Evolutionary conservation across 495 filamentous ascomycete genomes (phyloP).

Genomic region (Trichoderma orchidacearum): DNA sequence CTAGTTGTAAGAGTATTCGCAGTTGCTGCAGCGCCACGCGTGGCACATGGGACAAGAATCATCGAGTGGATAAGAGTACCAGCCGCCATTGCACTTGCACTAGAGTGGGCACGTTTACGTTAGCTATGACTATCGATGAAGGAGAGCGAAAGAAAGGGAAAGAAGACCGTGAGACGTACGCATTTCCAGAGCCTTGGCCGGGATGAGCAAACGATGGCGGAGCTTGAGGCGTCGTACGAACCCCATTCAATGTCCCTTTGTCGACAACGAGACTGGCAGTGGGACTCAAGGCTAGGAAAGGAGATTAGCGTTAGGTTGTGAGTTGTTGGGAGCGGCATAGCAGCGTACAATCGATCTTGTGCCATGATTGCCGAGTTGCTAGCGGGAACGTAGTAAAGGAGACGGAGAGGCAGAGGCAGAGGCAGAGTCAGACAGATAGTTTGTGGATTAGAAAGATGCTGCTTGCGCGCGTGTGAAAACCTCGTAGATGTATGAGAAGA

Average conservation of each 20-base stretch:
- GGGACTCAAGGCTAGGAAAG: background rate
- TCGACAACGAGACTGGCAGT: background rate
- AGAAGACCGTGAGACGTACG: background rate
- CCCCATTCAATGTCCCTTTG: background rate
- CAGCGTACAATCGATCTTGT: background rate
- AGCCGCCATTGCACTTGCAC: background rate
- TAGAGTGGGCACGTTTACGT: background rate
- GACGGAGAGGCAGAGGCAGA: too few relatives aligned
- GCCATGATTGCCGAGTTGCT: too few relatives aligned
- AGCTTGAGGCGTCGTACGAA: background rate
- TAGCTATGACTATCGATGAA: background rate
- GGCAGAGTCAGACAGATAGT: too few relatives aligned
- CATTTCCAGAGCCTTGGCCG: background rate
- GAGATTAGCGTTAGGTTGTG: background rate
- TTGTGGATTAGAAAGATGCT: too few relatives aligned
- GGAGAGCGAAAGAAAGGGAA: background rate
- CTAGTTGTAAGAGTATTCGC: background rate
- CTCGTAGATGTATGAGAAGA: too few relatives aligned
- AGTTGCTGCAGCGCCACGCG: background rate
- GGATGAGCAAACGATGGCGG: background rate
- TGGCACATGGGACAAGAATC: background rate
- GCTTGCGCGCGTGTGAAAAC: too few relatives aligned
- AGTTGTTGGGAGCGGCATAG: background rate
- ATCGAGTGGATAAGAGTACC: background rate
- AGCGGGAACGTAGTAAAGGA: too few relatives aligned